A percentile compares a stretch with the other conserved stretches of the same genome.
phyloP scores from a whole-genome alignment of 2,329 filamentous ascomycete species.

The Ustulina deusta region DNA sequence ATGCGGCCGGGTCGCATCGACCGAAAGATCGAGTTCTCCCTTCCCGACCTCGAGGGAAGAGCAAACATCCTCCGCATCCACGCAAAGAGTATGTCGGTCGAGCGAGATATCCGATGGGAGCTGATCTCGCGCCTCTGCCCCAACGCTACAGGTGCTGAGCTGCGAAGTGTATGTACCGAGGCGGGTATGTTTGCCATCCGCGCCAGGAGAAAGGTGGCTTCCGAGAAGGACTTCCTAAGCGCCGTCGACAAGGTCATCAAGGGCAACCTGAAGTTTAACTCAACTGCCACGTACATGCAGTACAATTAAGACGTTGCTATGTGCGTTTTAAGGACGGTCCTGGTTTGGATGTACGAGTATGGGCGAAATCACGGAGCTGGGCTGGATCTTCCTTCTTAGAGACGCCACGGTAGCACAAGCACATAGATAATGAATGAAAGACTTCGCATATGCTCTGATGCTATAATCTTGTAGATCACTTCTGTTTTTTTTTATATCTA shows the following conservation, averaged over 20 bases:
- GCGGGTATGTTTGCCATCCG: conserved; percentile 99
- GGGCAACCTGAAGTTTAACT: conserved; percentile 99
- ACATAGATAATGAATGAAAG: conserved; percentile 37
- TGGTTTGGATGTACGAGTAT: conserved; percentile 39
- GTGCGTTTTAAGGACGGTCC: not conserved
- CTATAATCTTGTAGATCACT: not conserved
- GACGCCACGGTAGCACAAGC: conserved; percentile 29
- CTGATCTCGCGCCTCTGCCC: conserved; percentile 96
- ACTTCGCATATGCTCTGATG: conserved; percentile 2
- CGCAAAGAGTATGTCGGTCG: conserved; percentile 99
- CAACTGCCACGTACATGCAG: conserved; percentile 96
- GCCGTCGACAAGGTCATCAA: conserved; percentile 99
- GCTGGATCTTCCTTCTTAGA: conserved; percentile 28
- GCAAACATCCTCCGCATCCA: conserved; percentile 98
- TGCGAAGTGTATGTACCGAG: conserved; percentile 96
- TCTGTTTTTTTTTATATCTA: no score
- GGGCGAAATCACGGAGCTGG: conserved; percentile 26
- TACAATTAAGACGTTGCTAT: conserved; percentile 80
- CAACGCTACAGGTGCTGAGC: conserved; percentile 95
- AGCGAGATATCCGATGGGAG: conserved; percentile 99
- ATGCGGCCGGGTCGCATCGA: conserved; percentile 98
- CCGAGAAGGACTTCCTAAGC: conserved; percentile 98
- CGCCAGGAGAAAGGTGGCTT: conserved; percentile 93
- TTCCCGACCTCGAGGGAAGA: conserved; percentile 95
- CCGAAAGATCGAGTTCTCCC: conserved; percentile 97